Evolutionary conservation across 2,329 filamentous ascomycete genomes (phyloP).

Genomic region (Pseudonectria buxi): DNA sequence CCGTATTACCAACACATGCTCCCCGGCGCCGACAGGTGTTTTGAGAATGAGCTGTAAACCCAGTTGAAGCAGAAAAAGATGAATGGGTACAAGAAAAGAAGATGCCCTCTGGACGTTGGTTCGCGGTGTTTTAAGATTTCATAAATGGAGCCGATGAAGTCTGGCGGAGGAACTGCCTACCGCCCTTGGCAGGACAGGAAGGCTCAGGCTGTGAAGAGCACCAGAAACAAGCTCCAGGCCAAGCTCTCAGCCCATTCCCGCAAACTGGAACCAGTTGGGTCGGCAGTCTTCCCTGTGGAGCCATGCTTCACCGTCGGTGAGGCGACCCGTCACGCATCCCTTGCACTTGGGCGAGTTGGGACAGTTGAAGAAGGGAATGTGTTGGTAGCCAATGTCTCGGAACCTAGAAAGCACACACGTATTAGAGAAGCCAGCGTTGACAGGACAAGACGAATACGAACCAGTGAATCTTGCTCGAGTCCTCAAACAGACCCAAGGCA

Average conservation of each 20-base stretch:
- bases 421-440: conserved; percentile 2
- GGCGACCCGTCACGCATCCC: conserved; percentile 76
- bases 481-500: conserved; percentile 85
- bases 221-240: too few relatives aligned
- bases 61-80: too few relatives aligned
- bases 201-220: too few relatives aligned
- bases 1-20: too few relatives aligned
- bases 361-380: conserved; percentile 98
- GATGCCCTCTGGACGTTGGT: too few relatives aligned
- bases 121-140: too few relatives aligned
- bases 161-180: too few relatives aligned
- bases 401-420: conserved; percentile 60
- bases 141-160: too few relatives aligned
- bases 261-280: conserved; percentile 95
- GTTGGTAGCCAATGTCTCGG: conserved; percentile 97
- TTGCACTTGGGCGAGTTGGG: conserved; percentile 92
- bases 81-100: too few relatives aligned
- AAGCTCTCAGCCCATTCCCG: conserved; percentile 62
- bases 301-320: conserved; percentile 83
- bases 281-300: conserved; percentile 88
- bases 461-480: conserved; percentile 88
- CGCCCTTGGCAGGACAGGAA: too few relatives aligned
- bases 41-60: too few relatives aligned
- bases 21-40: too few relatives aligned
- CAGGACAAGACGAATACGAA: conserved; percentile 38